Evolutionary conservation across 148 eudicot species (phyloP).

Genomic region (Chenopodium formosanum): DNA sequence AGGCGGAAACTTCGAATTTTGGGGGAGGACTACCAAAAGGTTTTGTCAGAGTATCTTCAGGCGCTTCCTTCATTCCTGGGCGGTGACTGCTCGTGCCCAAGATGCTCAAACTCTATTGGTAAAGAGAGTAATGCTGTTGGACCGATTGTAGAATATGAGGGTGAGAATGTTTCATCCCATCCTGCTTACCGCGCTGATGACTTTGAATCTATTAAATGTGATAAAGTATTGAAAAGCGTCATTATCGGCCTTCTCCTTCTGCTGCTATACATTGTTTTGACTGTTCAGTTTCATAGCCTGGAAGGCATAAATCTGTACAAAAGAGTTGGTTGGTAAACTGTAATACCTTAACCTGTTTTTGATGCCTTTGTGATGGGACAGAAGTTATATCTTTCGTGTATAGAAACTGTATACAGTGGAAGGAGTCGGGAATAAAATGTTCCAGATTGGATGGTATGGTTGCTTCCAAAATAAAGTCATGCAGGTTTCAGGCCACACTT

Average conservation of each 20-base stretch:
- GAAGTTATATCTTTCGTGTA: neutral
- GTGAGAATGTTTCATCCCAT: constrained; percentile 6
- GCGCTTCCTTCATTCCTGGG: constrained; percentile 52
- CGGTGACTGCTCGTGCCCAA: constrained; percentile 54
- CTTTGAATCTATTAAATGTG: constrained; percentile 24
- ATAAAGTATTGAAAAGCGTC: constrained; percentile 30
- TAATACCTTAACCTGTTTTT: neutral
- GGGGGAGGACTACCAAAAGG: constrained; percentile 43
- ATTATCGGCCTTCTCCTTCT: constrained; percentile 32
- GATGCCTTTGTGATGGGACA: neutral
- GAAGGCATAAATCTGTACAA: constrained; percentile 16
- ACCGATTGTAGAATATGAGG: constrained; percentile 8
- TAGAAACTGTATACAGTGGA: neutral
- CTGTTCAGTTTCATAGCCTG: constrained; percentile 16
- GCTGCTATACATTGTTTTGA: constrained; percentile 25
- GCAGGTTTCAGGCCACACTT: neutral
- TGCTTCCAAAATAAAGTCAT: neutral
- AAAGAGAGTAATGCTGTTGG: constrained; percentile 17
- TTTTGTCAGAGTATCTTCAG: constrained; percentile 42
- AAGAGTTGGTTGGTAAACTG: constrained; percentile 5
- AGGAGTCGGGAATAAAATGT: neutral
- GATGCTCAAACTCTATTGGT: constrained; percentile 27
- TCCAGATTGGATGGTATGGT: neutral
- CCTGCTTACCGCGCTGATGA: constrained; percentile 13
- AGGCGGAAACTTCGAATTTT: constrained; percentile 45